A percentile compares a stretch with the other conserved stretches of the same genome.
These are phyloP conservation scores for Salix caprea DNA, from an alignment of 345 rosid genomes.

Conservation along the genomic window DNA sequence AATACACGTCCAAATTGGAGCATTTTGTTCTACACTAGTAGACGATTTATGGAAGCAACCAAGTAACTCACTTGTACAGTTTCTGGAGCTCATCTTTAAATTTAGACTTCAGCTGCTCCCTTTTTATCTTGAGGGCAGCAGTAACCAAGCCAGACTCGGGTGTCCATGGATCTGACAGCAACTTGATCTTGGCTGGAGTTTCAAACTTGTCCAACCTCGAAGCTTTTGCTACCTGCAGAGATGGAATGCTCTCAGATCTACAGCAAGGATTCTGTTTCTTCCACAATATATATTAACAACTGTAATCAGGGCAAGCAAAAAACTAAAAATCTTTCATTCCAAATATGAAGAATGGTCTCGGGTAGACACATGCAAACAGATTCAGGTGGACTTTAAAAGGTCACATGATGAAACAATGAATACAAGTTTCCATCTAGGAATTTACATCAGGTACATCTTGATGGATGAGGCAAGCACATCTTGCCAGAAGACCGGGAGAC, in stretches of 20 bases:
- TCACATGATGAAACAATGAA: not conserved
- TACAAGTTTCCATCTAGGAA: not conserved
- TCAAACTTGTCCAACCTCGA: constrained; percentile 75
- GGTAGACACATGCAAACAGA: not conserved
- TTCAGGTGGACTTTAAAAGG: not conserved
- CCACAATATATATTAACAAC: no score
- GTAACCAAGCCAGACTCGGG: constrained; percentile 76
- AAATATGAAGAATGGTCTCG: not conserved
- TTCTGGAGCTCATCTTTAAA: constrained; percentile 64
- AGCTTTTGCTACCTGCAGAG: constrained; percentile 54
- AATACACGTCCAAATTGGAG: no score
- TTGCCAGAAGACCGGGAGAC: not conserved
- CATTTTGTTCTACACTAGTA: no score
- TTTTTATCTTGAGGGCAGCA: constrained; percentile 68
- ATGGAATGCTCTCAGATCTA: not conserved
- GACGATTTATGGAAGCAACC: not conserved
- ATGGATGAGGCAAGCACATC: not conserved
- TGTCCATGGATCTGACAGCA: constrained; percentile 76
- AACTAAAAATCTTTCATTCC: not conserved
- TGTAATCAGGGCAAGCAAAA: not conserved
- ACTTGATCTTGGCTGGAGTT: constrained; percentile 65
- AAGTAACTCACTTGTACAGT: constrained; percentile 41
- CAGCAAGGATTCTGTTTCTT: not conserved
- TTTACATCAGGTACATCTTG: not conserved
- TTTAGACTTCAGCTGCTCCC: constrained; percentile 62